Evolutionary conservation across 495 filamentous ascomycete genomes (phyloP), one percentile per base, ranked within the genome.

Genomic region (Daldinia childiae): DNA sequence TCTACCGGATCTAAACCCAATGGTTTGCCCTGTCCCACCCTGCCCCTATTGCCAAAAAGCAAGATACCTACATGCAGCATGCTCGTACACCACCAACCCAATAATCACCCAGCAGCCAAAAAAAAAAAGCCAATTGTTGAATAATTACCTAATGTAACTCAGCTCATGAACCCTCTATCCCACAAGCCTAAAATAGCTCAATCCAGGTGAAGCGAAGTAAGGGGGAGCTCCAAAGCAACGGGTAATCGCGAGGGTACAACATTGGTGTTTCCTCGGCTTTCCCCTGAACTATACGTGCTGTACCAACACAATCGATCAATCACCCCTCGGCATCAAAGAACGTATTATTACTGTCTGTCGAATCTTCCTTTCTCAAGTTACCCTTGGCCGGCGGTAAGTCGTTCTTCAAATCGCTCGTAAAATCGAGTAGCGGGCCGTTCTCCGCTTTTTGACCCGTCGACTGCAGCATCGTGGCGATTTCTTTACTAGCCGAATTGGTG

Each of bases 391-490:
- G 26, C 15, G 84, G 85, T 30, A 87, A 64, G 32, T 73, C 58
- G 41, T 79, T 81, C 71, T 82, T 80, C 76, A 87, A n/a, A 57
- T 87, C 84, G 5, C 79, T 67, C 30, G 85, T 79, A 58, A 88
- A 88, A 69, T 87, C 79, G 27, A 85, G 79, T 50, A 88, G 71
- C 0, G 85, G 80, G 0, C 79, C 78, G 5, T 77, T 69, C 2
- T 77, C 71, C 0, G 73, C 71, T 39, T 72, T 66, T 29, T 68
- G 73, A 14, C 84, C 81, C 6, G 85, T 87, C 4, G 80, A 56
- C 21, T 73, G 66, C 14, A 85, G 76, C 66, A 83, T 72, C 7
- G 64, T 34, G 27, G 84, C 77, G 24, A 86, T 79, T 17, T 86
- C 80, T 61, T 71, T 72, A 41, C 69, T 79, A 58, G 45, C 69